phyloP scores from a whole-genome alignment of 1,139 yeast genomes.

The Saccharomyces hybrid region DNA sequence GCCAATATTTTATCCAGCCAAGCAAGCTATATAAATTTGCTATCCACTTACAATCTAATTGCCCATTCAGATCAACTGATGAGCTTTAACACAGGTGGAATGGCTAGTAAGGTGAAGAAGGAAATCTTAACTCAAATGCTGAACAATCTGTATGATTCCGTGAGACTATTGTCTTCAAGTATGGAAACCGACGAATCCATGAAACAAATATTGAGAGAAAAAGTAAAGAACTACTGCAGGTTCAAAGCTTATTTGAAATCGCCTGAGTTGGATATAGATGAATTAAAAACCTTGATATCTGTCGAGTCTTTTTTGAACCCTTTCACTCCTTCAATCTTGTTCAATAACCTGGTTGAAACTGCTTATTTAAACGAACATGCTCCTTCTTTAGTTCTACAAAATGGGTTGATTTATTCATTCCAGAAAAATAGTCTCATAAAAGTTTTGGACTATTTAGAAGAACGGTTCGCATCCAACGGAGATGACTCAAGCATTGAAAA shows the following conservation, averaged over 20 bases:
- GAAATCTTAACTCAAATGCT: constrained; percentile 26
- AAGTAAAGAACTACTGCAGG: constrained; percentile 21
- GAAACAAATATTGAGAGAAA: constrained; percentile 9
- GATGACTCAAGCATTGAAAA: constrained; percentile 14
- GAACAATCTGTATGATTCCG: constrained; percentile 24
- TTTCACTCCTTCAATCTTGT: constrained; percentile 17
- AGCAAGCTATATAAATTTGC: constrained; percentile 16
- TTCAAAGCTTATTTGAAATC: constrained; percentile 23
- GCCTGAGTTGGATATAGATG: constrained; percentile 14
- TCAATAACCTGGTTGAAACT: constrained; percentile 29
- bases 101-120: constrained; percentile 11
- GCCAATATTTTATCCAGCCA: constrained; percentile 26
- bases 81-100: constrained; percentile 4
- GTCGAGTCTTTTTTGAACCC: constrained; percentile 23
- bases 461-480: constrained; percentile 10
- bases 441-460: constrained; percentile 15
- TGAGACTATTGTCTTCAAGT: constrained; percentile 13
- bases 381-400: constrained; percentile 12
- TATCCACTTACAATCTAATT: constrained; percentile 17
- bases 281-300: constrained; percentile 17
- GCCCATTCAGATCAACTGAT: constrained; percentile 7
- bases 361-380: constrained; percentile 20
- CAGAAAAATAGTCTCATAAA: constrained; percentile 12
- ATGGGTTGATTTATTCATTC: constrained; percentile 19
- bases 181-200: constrained; percentile 6